Conservation (phyloP, 805 yeast genomes). For the Barnettozyma sp. region DNA sequence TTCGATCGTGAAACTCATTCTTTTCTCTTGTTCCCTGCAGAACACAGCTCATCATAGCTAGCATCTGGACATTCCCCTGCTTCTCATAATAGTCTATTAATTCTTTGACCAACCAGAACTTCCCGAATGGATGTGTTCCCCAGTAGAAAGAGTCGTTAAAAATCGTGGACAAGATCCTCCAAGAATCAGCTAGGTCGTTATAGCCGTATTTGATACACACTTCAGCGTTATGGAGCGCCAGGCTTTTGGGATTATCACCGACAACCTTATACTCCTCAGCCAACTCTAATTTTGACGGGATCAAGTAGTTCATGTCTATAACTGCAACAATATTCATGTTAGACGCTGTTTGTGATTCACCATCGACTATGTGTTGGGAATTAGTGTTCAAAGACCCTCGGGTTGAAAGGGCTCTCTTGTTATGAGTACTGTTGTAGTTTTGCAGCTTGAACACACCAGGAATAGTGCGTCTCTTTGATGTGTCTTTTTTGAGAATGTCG, state of each 20-base stretch:
- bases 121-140: constrained; percentile 80
- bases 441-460: constrained; percentile 37
- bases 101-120: constrained; percentile 54
- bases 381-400: constrained; percentile 19
- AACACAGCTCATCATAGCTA: constrained; percentile 80
- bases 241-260: constrained; percentile 55
- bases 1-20: neutral
- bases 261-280: constrained; percentile 60
- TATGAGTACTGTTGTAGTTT: constrained; percentile 9
- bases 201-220: constrained; percentile 62
- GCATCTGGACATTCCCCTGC: constrained; percentile 72
- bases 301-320: constrained; percentile 57
- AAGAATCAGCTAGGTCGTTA: constrained; percentile 60
- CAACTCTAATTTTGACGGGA: constrained; percentile 68
- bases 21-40: constrained; percentile 25
- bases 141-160: constrained; percentile 46
- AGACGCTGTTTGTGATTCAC: neutral
- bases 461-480: constrained; percentile 39
- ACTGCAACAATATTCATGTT: constrained; percentile 53
- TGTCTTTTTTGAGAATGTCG: constrained; percentile 52
- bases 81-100: constrained; percentile 59
- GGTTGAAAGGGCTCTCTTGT: constrained; percentile 12
- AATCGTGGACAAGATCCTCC: constrained; percentile 53
- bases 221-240: constrained; percentile 63
- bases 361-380: neutral